Percentiles rank a stretch among this genome's conserved stretches.
Evolutionary conservation across 2,329 filamentous ascomycete species (phyloP).

Genomic region (Pseudogymnoascus destructans): DNA sequence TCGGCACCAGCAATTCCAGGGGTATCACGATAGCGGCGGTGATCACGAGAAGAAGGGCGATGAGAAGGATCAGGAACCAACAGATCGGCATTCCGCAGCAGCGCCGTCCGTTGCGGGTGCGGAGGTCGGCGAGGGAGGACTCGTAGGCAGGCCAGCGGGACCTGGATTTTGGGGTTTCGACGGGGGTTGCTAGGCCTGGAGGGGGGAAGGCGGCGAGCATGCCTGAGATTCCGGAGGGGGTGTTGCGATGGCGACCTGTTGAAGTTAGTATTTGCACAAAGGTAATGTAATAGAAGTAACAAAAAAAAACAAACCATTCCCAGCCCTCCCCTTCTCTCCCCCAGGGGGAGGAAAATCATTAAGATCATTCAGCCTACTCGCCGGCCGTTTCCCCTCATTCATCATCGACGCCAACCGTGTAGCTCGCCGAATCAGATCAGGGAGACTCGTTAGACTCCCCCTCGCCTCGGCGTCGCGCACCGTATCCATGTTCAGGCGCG

Average conservation of each 20-base stretch:
- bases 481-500: slow-evolving; percentile 67
- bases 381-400: slow-evolving; percentile 60
- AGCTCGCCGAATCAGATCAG: slow-evolving; percentile 79
- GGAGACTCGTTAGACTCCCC: slow-evolving; percentile 81
- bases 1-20: slow-evolving; percentile 48
- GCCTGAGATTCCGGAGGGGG: slow-evolving; percentile 34
- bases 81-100: slow-evolving; percentile 79
- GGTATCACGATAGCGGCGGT: slow-evolving; percentile 76
- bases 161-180: slow-evolving; percentile 24
- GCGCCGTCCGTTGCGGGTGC: slow-evolving; percentile 36
- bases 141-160: slow-evolving; percentile 26
- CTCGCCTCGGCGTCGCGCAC: slow-evolving; percentile 70
- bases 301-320: too few species aligned
- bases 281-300: too few species aligned
- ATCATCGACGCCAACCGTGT: slow-evolving; percentile 79
- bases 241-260: neutral
- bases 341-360: slow-evolving; percentile 33
- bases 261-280: neutral
- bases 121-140: neutral
- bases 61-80: slow-evolving; percentile 52
- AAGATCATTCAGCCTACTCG: slow-evolving; percentile 43
- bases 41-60: slow-evolving; percentile 59
- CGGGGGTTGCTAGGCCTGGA: slow-evolving; percentile 37
- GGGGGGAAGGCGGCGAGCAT: slow-evolving; percentile 55
- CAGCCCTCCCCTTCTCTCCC: slow-evolving; percentile 28